Base-by-base conservation (phyloP, 352 stramenopile species). In the Globisporangium nagaii region DNA sequence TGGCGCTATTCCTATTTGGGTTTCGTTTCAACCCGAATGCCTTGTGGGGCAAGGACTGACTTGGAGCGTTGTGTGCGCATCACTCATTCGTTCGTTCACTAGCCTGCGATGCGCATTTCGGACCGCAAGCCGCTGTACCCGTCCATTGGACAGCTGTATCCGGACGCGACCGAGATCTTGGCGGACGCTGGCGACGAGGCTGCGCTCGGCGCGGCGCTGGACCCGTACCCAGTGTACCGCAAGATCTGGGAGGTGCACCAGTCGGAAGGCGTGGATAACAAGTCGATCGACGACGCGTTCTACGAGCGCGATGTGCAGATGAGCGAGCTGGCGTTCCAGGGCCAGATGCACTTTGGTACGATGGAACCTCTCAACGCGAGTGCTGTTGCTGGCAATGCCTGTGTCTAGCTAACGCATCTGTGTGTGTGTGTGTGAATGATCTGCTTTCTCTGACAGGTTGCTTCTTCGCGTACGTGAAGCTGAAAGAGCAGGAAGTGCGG, bases 401-500 rank as follows among this genome's bases (percentile, higher is more conserved):
- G 36, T 61, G 2, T 19, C 22, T n/a, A 44, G 34, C 49, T 37
- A 27, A 12, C 36, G 2, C 17, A 11, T 34, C 17, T 41, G 19
- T 22, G 22, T 48, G 15, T 6, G 19, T 58, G 8, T 39, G 13
- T 47, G 35, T 13, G n/a, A n/a, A n/a, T n/a, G n/a, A n/a, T n/a
- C n/a, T n/a, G n/a, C n/a, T n/a, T n/a, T n/a, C n/a, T n/a, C n/a
- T n/a, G 32, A 8, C 49, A 86, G 76, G 72, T 9, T 92, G 86
- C 60, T 99, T 99, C 75, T 99, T 99, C 80, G 95, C 96, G 43
- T 99, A 99, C 75, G 91, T 99, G 37, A 99, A 99, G 84, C 84
- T 99, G 54, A 99, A 99, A 90, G 96, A 99, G 74, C 96, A 99
- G 79, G 97, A 99, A 68, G 98, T 99, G 63, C 90, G 97, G 62